Evolutionary conservation across 2,329 filamentous ascomycete species (phyloP).

Genomic region (Pseudocercospora fuligena): DNA sequence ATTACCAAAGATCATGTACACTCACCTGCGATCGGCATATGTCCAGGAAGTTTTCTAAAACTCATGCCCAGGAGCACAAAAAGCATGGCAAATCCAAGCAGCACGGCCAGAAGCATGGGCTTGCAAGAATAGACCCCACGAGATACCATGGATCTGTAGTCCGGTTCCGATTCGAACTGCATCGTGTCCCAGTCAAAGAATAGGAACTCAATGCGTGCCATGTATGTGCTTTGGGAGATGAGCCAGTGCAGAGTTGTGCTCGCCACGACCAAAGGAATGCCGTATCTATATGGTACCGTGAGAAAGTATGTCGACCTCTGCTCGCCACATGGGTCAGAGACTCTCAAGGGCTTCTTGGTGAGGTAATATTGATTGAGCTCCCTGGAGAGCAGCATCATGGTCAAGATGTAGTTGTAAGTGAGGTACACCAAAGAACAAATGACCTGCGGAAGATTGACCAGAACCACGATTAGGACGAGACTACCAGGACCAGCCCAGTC

Average conservation of each 20-base stretch:
- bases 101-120: no score
- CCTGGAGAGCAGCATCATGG: slow-evolving; percentile 50
- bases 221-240: slow-evolving; percentile 50
- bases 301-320: slow-evolving; percentile 51
- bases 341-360: slow-evolving; percentile 43
- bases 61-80: no score
- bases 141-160: no score
- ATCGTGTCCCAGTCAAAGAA: no score
- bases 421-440: slow-evolving; percentile 55
- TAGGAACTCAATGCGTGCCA: slow-evolving; percentile 24
- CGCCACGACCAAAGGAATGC: slow-evolving; percentile 42
- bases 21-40: no score
- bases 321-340: slow-evolving; percentile 42
- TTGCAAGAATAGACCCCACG: no score
- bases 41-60: no score
- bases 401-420: slow-evolving; percentile 52
- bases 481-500: no score
- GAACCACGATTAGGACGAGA: slow-evolving; percentile 32
- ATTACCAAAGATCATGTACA: no score
- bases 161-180: no score
- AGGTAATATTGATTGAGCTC: slow-evolving; percentile 53
- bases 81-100: no score
- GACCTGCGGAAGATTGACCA: slow-evolving; percentile 56
- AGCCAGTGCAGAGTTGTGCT: slow-evolving; percentile 50
- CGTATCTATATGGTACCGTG: slow-evolving; percentile 46